Evolutionary conservation across 176 grass and related monocot genomes (phyloP).

Genomic region (Zizania latifolia): DNA sequence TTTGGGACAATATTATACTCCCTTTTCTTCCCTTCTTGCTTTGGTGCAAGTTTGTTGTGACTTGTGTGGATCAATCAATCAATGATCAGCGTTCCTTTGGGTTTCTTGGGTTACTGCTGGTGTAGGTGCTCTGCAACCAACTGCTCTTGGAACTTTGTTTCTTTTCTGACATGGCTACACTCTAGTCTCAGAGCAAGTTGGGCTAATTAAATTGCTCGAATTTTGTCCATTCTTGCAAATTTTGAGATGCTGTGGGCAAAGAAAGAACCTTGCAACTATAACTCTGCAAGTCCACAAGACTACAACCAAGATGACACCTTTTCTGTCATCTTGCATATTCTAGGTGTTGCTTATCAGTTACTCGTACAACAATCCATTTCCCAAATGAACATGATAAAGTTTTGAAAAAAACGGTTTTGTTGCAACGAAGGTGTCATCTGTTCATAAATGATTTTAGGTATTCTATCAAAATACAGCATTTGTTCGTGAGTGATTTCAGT

Average conservation of each 20-base stretch:
- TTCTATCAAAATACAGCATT: not conserved
- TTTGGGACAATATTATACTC: not conserved
- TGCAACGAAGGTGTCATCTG: not conserved
- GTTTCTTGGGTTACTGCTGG: not conserved
- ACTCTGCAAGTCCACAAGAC: not conserved
- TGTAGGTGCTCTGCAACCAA: not conserved
- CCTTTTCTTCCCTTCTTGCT: not conserved
- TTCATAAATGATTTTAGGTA: not conserved
- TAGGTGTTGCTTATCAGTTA: not conserved
- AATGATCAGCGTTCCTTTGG: not conserved
- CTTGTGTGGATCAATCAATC: not conserved
- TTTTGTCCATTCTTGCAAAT: not conserved
- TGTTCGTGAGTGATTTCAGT: not conserved
- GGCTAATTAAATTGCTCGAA: not conserved
- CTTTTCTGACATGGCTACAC: not conserved
- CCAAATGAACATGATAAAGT: not conserved
- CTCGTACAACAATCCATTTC: not conserved
- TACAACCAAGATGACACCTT: not conserved
- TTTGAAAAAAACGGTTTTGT: not conserved
- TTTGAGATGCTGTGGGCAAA: not conserved
- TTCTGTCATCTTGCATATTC: not conserved
- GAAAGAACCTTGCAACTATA: not conserved
- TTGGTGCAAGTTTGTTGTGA: not conserved
- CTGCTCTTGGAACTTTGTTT: not conserved
- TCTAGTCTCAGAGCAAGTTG: constrained; percentile 3